Evolutionary conservation across 2,329 filamentous ascomycete species (phyloP), one percentile per base, ranked within the genome.

Genomic region (Penicillium sclerotigenum): DNA sequence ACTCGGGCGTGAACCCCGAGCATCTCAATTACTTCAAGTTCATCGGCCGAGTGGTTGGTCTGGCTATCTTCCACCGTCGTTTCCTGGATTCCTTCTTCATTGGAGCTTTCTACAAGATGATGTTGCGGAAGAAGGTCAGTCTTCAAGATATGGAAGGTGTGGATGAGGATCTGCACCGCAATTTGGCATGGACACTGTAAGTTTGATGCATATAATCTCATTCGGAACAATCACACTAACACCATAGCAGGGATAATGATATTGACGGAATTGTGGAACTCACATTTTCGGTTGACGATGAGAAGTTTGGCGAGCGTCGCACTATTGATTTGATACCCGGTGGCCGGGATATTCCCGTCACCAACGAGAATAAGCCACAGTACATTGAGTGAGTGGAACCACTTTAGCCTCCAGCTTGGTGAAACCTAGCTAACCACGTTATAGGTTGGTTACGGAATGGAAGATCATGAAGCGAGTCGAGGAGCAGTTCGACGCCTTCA

Each of bases 1-100:
- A 99, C 76, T 99, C 94, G 20, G 94, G 94, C 62, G 97, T 99
- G 77, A 99, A 99, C 76, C 94, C 94, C 0, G 94, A 99, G 77
- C 94, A 99, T 84, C 81, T 99, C 69, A 97, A 97, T 74, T 99
- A 97, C 79, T 99, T 99, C 86, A 97, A 96, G 77, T 99, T 99
- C 72, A 99, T 99, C 69, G 94, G 94, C 47, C 90, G 94, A 58
- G 94, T 99, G 28, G 94, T 99, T 57, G 94, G 94, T 58, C 77
- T 99, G 65, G 93, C 94, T 59, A 99, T 99, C 70, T 99, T 99
- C 86, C 94, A 99, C 76, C 85, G 94, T 56, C 87, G 94, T 48
- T 99, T 99, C 83, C 79, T 99, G 61, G 94, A 99, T 73, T 95
- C 94, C 33, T 99, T 99, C 81, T 99, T 99, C 76, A 97, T 99